Evolutionary conservation across 164 flowering plant species (phyloP).

Genomic region (Echeveria elegans): DNA sequence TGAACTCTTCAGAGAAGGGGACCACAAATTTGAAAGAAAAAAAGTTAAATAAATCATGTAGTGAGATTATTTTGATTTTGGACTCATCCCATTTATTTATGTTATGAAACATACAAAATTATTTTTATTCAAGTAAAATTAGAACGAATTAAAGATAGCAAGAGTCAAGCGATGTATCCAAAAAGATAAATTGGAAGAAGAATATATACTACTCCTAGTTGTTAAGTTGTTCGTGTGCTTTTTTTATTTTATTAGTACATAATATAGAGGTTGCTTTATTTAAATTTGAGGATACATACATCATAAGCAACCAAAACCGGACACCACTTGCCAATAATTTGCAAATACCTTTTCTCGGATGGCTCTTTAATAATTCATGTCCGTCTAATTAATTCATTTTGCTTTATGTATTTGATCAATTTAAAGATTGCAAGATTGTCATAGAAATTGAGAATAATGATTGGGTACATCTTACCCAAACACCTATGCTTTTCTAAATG

Average conservation of each 20-base stretch:
- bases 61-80: neutral
- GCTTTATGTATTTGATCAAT: neutral
- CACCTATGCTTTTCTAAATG: neutral
- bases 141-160: neutral
- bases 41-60: neutral
- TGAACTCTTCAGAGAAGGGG: neutral
- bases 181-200: neutral
- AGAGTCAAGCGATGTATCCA: slow-evolving; percentile 1
- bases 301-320: slow-evolving; percentile 6
- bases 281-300: neutral
- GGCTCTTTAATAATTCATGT: neutral
- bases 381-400: neutral
- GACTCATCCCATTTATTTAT: neutral
- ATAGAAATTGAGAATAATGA: neutral
- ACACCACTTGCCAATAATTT: slow-evolving; percentile 3
- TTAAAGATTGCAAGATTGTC: neutral
- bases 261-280: neutral
- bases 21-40: neutral
- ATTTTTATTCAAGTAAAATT: neutral
- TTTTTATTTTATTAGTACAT: neutral
- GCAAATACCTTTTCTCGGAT: neutral
- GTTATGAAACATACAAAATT: neutral
- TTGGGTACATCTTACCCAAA: neutral
- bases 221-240: neutral
- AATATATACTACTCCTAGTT: neutral